Percentiles rank a stretch among this genome's conserved stretches.
phyloP scores from a whole-genome alignment of 23 red algal genomes.

The Agarophyton chilense region DNA sequence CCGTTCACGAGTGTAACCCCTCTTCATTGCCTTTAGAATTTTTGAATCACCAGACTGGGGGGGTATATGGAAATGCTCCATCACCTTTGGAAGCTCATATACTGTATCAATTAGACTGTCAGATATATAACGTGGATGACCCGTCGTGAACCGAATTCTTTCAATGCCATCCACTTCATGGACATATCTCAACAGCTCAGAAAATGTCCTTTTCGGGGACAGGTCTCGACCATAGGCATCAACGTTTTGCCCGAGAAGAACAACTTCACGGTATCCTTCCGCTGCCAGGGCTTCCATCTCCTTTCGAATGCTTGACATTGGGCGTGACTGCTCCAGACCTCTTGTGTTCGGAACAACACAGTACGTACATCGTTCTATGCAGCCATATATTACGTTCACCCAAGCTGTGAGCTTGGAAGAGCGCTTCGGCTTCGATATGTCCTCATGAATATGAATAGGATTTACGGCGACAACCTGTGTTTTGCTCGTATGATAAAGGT shows the following conservation, averaged over 20 bases:
- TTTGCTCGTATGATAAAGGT: slow-evolving; percentile 64
- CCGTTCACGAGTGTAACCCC: slow-evolving; percentile 87
- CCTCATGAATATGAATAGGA: slow-evolving; percentile 92
- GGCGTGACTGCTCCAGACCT: slow-evolving; percentile 86
- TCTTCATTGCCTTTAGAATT: slow-evolving; percentile 80
- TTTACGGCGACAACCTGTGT: slow-evolving; percentile 87
- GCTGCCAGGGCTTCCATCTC: slow-evolving; percentile 73
- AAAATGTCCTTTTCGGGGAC: slow-evolving; percentile 64
- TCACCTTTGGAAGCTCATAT: slow-evolving; percentile 79
- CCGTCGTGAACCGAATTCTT: slow-evolving; percentile 81
- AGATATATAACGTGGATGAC: slow-evolving; percentile 91
- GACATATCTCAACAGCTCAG: slow-evolving; percentile 74
- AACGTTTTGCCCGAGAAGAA: slow-evolving; percentile 92
- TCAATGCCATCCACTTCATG: slow-evolving; percentile 84
- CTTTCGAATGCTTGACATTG: slow-evolving; percentile 70
- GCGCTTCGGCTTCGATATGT: slow-evolving; percentile 80
- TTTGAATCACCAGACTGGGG: slow-evolving; percentile 85
- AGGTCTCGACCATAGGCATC: slow-evolving; percentile 94
- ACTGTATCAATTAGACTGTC: slow-evolving; percentile 74
- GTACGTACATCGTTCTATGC: slow-evolving; percentile 80
- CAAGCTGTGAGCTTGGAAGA: slow-evolving; percentile 75
- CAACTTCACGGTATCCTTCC: slow-evolving; percentile 84
- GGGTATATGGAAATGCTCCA: slow-evolving; percentile 87
- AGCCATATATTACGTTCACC: slow-evolving; percentile 98
- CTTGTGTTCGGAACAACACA: slow-evolving; percentile 75